phyloP scores from a whole-genome alignment of 1,139 yeast species.

The Yamadazyma atlantica region DNA sequence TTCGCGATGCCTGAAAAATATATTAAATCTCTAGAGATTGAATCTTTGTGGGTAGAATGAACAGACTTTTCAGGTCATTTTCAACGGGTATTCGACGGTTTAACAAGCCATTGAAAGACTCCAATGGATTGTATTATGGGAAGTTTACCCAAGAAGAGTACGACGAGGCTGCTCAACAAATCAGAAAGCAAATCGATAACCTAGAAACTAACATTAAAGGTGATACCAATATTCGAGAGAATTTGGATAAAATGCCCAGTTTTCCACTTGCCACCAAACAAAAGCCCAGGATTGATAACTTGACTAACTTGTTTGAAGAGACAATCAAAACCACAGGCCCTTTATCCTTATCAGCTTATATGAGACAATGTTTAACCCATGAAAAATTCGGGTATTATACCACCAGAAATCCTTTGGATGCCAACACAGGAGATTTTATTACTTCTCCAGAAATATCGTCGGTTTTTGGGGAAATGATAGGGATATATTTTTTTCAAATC shows the following conservation, averaged over 20 bases:
- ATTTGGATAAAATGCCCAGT: constrained; percentile 35
- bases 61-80: constrained; percentile 5
- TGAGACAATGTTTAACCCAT: constrained; percentile 81
- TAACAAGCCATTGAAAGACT: constrained; percentile 7
- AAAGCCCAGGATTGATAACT: constrained; percentile 22
- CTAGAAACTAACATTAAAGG: constrained; percentile 43
- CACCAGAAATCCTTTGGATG: constrained; percentile 71
- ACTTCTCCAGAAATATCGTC: constrained; percentile 89
- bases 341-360: constrained; percentile 66
- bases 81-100: constrained; percentile 3
- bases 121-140: constrained; percentile 18
- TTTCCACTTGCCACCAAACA: constrained; percentile 29
- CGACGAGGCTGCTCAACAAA: constrained; percentile 35
- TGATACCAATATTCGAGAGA: constrained; percentile 35
- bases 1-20: background rate
- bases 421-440: constrained; percentile 66
- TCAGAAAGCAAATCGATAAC: constrained; percentile 34
- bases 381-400: constrained; percentile 82
- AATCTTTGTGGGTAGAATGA: background rate
- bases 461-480: constrained; percentile 84
- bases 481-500: constrained; percentile 65
- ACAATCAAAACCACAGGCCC: constrained; percentile 77
- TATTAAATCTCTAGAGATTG: background rate
- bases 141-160: constrained; percentile 43
- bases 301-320: constrained; percentile 46